phyloP scores from a whole-genome alignment of 2,329 filamentous ascomycete genomes.

The Ophiosphaerella narmari region DNA sequence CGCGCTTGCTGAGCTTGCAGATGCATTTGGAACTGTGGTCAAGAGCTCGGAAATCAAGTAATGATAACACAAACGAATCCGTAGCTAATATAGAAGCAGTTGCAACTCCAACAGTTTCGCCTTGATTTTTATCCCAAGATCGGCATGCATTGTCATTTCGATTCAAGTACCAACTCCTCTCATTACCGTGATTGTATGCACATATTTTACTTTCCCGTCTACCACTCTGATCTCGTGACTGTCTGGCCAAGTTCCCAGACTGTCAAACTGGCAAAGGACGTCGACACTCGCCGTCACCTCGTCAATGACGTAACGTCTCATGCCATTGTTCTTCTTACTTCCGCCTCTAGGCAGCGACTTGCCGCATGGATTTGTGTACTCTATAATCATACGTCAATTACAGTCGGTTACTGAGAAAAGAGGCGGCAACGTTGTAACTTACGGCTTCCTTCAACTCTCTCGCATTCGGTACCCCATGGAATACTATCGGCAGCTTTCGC shows the following conservation, averaged over 20 bases:
- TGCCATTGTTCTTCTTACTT: slow-evolving; percentile 31
- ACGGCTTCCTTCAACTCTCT: slow-evolving; percentile 31
- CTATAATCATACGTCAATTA: neutral
- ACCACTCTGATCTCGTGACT: slow-evolving; percentile 36
- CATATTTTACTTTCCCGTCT: slow-evolving; percentile 37
- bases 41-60: slow-evolving; percentile 54
- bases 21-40: slow-evolving; percentile 67
- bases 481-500: slow-evolving; percentile 33
- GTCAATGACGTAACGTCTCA: slow-evolving; percentile 38
- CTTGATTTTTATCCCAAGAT: too few species aligned
- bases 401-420: neutral
- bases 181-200: slow-evolving; percentile 37
- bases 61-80: neutral
- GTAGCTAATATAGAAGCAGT: too few species aligned
- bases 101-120: too few species aligned
- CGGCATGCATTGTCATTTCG: too few species aligned
- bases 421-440: neutral
- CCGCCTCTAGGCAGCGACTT: slow-evolving; percentile 28
- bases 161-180: slow-evolving; percentile 9
- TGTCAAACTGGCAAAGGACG: slow-evolving; percentile 37
- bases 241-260: slow-evolving; percentile 32
- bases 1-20: slow-evolving; percentile 61
- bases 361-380: slow-evolving; percentile 32
- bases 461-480: slow-evolving; percentile 35
- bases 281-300: slow-evolving; percentile 33